Percentiles rank a stretch among this genome's conserved stretches.
Evolutionary conservation across 2,329 filamentous ascomycete species (phyloP).

Genomic region (Sclerotiophoma versabilis): DNA sequence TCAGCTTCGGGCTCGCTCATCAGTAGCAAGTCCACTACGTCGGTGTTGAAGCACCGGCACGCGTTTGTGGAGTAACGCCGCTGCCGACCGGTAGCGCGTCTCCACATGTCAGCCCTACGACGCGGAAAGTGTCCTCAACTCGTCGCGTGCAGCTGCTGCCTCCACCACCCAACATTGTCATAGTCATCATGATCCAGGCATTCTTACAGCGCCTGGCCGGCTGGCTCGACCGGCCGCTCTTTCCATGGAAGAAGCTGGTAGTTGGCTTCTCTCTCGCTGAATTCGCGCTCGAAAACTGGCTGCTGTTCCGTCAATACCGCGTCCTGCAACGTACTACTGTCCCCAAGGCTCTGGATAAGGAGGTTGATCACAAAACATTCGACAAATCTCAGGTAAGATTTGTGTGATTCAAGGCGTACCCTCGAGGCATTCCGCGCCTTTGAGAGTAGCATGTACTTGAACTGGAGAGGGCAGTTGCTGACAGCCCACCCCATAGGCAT

Average conservation of each 20-base stretch:
- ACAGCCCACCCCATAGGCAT: slow-evolving; percentile 61
- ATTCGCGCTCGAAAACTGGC: slow-evolving; percentile 87
- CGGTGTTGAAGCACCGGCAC: not conserved
- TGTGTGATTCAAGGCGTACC: not conserved
- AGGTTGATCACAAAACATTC: slow-evolving; percentile 88
- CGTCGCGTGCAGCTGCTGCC: slow-evolving; percentile 24
- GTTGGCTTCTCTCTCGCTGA: slow-evolving; percentile 93
- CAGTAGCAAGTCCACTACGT: not conserved
- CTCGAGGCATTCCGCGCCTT: not conserved
- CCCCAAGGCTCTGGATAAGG: slow-evolving; percentile 85
- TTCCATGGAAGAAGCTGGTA: slow-evolving; percentile 97
- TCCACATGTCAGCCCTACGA: slow-evolving; percentile 22
- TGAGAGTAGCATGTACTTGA: no score
- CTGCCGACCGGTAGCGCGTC: slow-evolving; percentile 7
- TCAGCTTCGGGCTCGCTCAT: no score
- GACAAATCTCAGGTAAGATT: slow-evolving; percentile 81
- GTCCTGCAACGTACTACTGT: slow-evolving; percentile 80
- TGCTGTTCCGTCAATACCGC: slow-evolving; percentile 88
- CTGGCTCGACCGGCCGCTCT: slow-evolving; percentile 87
- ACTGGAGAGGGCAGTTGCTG: slow-evolving; percentile 17
- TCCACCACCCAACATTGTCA: slow-evolving; percentile 11
- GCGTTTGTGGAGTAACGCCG: slow-evolving; percentile 7
- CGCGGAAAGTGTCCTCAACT: slow-evolving; percentile 34
- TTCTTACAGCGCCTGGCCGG: slow-evolving; percentile 71
- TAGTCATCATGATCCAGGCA: slow-evolving; percentile 46